Evolutionary conservation across 306 rosid genomes (phyloP), one percentile per base, ranked within the genome.

Genomic region (Echinosophora koreensis): DNA sequence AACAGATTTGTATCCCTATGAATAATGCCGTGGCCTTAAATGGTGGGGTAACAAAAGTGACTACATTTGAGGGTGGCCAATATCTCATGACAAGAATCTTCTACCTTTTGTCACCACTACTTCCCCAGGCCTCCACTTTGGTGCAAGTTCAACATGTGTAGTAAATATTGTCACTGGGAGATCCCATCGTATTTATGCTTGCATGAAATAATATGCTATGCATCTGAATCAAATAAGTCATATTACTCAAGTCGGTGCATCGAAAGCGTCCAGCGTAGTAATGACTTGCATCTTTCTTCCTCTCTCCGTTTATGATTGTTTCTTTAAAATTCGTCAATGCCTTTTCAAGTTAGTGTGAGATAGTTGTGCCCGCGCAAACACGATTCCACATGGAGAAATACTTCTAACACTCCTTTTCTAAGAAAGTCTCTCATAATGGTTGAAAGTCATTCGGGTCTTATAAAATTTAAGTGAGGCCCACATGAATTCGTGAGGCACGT

Each of bases 71-170:
- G 34, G 70, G 18, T 47, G 14, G 12, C 22, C 42, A 65, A 14
- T 47, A 72, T 18, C 5, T 58, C 13, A 2, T 16, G 3, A 49
- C 68, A 69, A 61, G 81, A 76, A 81, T 69, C 73, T 41, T 61
- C 0, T 5, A 62, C 13, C 77, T 61, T 75, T 81, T 9, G 12
- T 49, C 52, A 58, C 73, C 73, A 68, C 77, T 68, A 50, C n/a
- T n/a, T n/a, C 60, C 2, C 0, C 50, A 5, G n/a, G 65, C 49
- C 74, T 39, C 56, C 3, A 65, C 12, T 75, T 75, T 50, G 61
- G 44, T 81, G 77, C 80, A 66, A 47, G 7, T 56, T 80, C 39
- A 34, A 34, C 41, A 67, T 58, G 42, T 17, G 59, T 74, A 68
- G 81, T 60, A 41, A 59, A 22, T 22, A 22, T 22, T 68, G 68